Base-by-base conservation (phyloP, 2,329 filamentous ascomycete species). In the Fonsecaea multimorphosa region DNA sequence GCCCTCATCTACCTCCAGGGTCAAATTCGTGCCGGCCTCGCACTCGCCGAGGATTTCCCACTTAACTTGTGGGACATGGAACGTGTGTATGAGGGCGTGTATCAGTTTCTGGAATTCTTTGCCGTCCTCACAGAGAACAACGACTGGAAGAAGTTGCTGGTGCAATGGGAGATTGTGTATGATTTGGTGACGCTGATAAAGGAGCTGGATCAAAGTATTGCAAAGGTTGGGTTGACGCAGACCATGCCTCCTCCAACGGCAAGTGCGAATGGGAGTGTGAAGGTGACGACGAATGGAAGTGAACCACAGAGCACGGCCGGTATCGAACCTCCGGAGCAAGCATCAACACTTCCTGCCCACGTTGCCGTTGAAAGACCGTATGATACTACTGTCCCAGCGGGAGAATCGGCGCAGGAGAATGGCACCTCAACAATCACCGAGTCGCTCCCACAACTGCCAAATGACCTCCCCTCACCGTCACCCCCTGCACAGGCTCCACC, bases 51-150 rank as follows among this genome's bases (percentile, higher is more conserved):
- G 68, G 93, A 97, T 73, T 98, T 97, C 73, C 94, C 94, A 0
- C 88, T 97, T 1, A 96, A 98, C 73, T 86, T 93, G 54, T 98
- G 94, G 94, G 94, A 98, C 73, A 96, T 98, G 90, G 94, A 98
- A 76, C 88, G 94, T 14, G 94, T 96, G 65, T 97, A 96, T 76
- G 94, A 98, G 74, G 94, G 94, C 0, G 87, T 98, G 0, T 92
- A 93, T 58, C 93, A 97, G 77, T 97, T 96, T 74, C 86, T 98
- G 1, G 93, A 97, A 72, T 96, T 98, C 76, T 90, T 97, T 61
- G 92, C 91, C 16, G 93, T 95, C 0, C 86, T 97, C 31, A 93
- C 92, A 0, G 93, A 97, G 74, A 90, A 94, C 72, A 85, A 89
- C 51, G 89, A 92, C 58, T 92, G 92, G 82, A 91, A 96, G 68